Conservation (phyloP, 306 rosid species). For the Herpetospermum pedunculosum region DNA sequence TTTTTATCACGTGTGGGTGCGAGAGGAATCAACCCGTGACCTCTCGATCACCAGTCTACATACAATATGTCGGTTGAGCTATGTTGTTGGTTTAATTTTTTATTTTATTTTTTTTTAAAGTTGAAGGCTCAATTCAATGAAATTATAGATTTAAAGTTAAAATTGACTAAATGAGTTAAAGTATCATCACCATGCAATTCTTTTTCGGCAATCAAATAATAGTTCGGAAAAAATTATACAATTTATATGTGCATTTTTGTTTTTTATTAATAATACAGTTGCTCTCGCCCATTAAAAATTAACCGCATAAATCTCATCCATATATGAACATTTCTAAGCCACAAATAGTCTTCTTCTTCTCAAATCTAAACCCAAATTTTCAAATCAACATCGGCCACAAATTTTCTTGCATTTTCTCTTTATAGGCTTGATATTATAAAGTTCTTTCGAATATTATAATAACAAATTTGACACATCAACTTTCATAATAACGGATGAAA, state of each 20-base stretch:
- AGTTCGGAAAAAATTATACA: background rate
- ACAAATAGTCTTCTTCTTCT: background rate
- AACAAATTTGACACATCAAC: background rate
- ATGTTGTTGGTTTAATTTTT: no score
- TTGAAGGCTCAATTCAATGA: no score
- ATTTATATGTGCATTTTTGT: background rate
- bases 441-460: background rate
- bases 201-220: background rate
- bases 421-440: background rate
- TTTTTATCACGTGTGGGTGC: no score
- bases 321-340: background rate
- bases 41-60: no score
- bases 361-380: background rate
- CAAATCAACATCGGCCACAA: background rate
- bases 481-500: background rate
- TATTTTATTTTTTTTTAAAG: no score
- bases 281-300: background rate
- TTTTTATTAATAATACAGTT: background rate
- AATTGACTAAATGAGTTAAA: no score
- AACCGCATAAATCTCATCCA: constrained; percentile 3
- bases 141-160: no score
- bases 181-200: background rate
- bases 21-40: no score
- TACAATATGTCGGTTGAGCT: no score
- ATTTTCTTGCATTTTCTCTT: background rate